Evolutionary conservation across 192 early-diverging fungal genomes (phyloP).

Genomic region (Endogone sp.): DNA sequence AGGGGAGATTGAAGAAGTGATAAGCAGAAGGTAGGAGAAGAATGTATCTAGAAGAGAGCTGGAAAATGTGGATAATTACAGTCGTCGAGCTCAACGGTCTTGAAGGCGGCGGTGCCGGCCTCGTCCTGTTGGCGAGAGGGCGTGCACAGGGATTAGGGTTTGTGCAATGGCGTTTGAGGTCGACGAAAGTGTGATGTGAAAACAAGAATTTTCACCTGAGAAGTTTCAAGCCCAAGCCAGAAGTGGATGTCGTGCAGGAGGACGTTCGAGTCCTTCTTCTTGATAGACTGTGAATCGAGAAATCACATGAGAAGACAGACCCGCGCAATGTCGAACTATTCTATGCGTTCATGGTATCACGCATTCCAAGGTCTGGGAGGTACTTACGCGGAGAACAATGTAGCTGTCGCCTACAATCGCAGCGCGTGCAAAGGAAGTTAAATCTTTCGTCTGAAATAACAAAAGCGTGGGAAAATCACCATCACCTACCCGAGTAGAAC

Average conservation of each 20-base stretch:
- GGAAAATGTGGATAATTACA: conserved; percentile 33
- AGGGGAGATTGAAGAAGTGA: not conserved
- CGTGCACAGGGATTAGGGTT: too few species aligned
- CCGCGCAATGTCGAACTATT: too few species aligned
- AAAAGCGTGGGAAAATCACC: not conserved
- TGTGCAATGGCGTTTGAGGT: too few species aligned
- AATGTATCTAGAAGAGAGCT: not conserved
- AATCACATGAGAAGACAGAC: conserved; percentile 5
- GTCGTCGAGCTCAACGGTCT: conserved; percentile 74
- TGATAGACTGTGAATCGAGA: conserved; percentile 44
- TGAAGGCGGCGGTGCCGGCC: conserved; percentile 83
- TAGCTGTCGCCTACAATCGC: conserved; percentile 59
- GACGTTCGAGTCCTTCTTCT: conserved; percentile 50
- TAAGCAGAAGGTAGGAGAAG: not conserved
- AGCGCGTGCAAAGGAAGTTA: not conserved
- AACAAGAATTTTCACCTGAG: conserved; percentile 39
- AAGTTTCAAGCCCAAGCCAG: conserved; percentile 76
- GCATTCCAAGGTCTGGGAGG: not conserved
- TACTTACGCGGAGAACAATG: conserved; percentile 64
- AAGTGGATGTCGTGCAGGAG: conserved; percentile 81
- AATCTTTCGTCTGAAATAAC: conserved; percentile 1
- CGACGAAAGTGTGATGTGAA: not conserved
- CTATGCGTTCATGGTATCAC: too few species aligned
- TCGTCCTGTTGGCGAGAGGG: conserved; percentile 43
- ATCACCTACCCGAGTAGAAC: conserved; percentile 62